These are phyloP conservation scores for Botrytis fabae DNA, from an alignment of 2,329 filamentous ascomycete genomes.

Conservation along the genomic window DNA sequence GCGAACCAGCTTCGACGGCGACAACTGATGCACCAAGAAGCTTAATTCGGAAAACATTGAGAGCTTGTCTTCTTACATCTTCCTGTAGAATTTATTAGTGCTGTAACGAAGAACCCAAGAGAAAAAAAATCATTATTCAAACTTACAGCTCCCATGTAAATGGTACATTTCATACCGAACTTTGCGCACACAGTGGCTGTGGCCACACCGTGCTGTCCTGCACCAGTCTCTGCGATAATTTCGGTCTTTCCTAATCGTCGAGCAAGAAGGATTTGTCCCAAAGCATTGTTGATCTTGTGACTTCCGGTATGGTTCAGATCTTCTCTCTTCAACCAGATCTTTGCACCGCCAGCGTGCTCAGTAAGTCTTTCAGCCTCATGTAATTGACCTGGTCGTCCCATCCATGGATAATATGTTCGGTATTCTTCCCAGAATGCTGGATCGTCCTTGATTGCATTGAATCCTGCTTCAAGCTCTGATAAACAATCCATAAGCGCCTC, in stretches of 20 bases:
- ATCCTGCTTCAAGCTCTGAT: conserved; percentile 84
- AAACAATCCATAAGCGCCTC: conserved; percentile 98
- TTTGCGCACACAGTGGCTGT: conserved; percentile 97
- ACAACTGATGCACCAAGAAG: conserved; percentile 90
- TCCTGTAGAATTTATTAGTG: conserved; percentile 50
- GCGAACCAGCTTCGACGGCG: conserved; percentile 86
- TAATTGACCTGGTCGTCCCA: conserved; percentile 89
- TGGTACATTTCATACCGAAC: conserved; percentile 96
- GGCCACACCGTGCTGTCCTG: conserved; percentile 95
- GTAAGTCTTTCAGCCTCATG: conserved; percentile 88
- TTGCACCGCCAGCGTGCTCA: conserved; percentile 84
- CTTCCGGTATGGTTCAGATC: conserved; percentile 97
- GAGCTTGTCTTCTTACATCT: conserved; percentile 90
- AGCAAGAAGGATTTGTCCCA: conserved; percentile 89
- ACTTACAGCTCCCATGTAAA: conserved; percentile 84
- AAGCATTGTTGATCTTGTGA: conserved; percentile 99
- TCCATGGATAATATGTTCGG: conserved; percentile 93
- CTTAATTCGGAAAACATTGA: conserved; percentile 99
- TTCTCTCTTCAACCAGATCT: conserved; percentile 97
- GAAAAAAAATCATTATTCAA: neutral
- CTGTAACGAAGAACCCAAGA: conserved; percentile 14
- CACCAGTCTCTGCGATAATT: conserved; percentile 97
- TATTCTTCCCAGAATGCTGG: conserved; percentile 97
- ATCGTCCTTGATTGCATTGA: conserved; percentile 83
- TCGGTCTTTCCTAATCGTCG: conserved; percentile 86